Conservation (phyloP, 1,284 basidiomycete genomes). For the Schizopora paradoxa region DNA sequence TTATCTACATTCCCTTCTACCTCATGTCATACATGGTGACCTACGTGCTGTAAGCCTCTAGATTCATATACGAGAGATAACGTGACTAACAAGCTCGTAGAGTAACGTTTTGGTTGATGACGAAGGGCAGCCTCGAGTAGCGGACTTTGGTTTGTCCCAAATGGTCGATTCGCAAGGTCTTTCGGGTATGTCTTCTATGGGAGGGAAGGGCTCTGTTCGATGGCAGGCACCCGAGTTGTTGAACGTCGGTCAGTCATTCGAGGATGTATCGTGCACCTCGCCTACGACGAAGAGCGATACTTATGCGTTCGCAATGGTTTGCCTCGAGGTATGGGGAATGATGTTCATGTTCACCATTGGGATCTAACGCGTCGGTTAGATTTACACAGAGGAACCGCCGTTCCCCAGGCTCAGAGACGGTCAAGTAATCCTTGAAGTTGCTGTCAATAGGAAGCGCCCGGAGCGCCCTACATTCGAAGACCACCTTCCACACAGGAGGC, state of each 20-base stretch:
- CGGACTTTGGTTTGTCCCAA: constrained; percentile 10
- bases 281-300: constrained; percentile 7
- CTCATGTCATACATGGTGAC: constrained; percentile 6
- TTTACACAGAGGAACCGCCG: constrained; percentile 7
- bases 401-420: constrained; percentile 8
- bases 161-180: constrained; percentile 7
- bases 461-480: constrained; percentile 1
- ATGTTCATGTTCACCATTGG: neutral
- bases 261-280: neutral
- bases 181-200: neutral
- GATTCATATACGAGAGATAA: neutral
- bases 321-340: constrained; percentile 1
- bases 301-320: constrained; percentile 11
- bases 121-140: constrained; percentile 3
- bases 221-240: constrained; percentile 12
- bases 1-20: constrained; percentile 5
- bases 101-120: constrained; percentile 10
- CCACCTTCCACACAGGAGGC: neutral
- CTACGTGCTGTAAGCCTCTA: constrained; percentile 1
- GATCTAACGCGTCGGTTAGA: neutral
- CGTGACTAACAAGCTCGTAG: neutral
- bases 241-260: neutral
- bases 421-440: constrained; percentile 7
- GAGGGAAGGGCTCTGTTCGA: constrained; percentile 5
- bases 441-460: constrained; percentile 1